phyloP scores from a whole-genome alignment of 805 yeast genomes.

The Ogataea saltuana region DNA sequence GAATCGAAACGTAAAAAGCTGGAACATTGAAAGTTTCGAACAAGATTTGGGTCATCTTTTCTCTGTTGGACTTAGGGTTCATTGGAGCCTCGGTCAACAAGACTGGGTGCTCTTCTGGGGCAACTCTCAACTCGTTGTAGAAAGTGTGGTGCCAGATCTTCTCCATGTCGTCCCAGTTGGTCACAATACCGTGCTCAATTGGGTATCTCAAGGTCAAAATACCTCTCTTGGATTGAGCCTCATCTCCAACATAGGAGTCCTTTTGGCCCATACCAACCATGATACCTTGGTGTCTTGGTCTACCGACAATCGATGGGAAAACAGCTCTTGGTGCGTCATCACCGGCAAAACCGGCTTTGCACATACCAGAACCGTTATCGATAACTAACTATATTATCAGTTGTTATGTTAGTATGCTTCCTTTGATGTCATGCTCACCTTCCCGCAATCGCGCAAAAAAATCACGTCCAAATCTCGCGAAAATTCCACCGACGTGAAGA shows the following conservation, averaged over 20 bases:
- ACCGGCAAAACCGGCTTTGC: conserved; percentile 99
- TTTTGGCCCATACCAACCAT: conserved; percentile 99
- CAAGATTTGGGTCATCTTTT: conserved; percentile 99
- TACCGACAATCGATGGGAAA: conserved; percentile 99
- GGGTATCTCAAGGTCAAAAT: conserved; percentile 98
- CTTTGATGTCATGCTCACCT: no score
- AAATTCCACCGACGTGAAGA: conserved; percentile 13
- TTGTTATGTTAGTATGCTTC: conserved; percentile 24
- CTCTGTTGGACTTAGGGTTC: conserved; percentile 99
- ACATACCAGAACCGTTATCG: conserved; percentile 99
- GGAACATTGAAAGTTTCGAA: conserved; percentile 99
- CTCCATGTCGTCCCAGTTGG: conserved; percentile 99
- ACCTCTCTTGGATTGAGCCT: conserved; percentile 99
- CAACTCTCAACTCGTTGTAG: conserved; percentile 99
- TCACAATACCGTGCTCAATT: conserved; percentile 99
- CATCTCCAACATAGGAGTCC: conserved; percentile 99
- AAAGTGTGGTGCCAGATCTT: conserved; percentile 99
- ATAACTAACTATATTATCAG: conserved; percentile 61
- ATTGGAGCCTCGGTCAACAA: conserved; percentile 99
- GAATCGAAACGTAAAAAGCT: conserved; percentile 98
- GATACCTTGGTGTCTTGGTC: conserved; percentile 99
- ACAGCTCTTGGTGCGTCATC: conserved; percentile 99
- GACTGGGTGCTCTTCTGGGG: conserved; percentile 99
- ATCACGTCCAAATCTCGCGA: conserved; percentile 12
- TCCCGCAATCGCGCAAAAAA: no score